phyloP scores from a whole-genome alignment of 768 basidiomycete species.

The Tylopilus felleus region DNA sequence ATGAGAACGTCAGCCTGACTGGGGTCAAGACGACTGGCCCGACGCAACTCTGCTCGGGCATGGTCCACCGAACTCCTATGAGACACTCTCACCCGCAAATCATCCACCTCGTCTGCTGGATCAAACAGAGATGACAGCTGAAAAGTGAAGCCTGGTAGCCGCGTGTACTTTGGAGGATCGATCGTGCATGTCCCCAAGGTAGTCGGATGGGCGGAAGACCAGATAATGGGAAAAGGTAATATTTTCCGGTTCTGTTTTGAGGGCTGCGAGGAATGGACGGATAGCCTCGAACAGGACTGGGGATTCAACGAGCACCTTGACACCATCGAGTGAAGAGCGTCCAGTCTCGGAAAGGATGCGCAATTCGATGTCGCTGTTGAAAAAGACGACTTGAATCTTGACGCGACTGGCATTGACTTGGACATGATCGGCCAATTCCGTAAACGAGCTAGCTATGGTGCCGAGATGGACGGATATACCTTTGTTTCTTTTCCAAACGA shows the following conservation, averaged over 20 bases:
- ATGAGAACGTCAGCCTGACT: conserved; percentile 72
- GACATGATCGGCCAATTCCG: conserved; percentile 47
- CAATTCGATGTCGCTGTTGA: conserved; percentile 56
- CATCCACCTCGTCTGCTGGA: conserved; percentile 34
- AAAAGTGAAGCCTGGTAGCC: conserved; percentile 52
- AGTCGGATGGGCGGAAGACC: conserved; percentile 39
- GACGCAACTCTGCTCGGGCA: conserved; percentile 46
- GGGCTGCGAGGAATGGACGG: conserved; percentile 62
- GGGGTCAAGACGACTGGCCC: conserved; percentile 58
- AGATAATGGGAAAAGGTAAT: conserved; percentile 56
- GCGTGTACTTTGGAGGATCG: conserved; percentile 53
- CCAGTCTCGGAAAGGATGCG: conserved; percentile 37
- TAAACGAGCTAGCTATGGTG: conserved; percentile 39
- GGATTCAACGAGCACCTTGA: conserved; percentile 52
- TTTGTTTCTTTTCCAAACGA: conserved; percentile 43
- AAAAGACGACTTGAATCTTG: conserved; percentile 50
- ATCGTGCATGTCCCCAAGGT: conserved; percentile 36
- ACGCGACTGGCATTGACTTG: conserved; percentile 34
- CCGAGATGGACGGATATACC: conserved; percentile 52
- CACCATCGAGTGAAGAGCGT: conserved; percentile 21
- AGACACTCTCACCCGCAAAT: conserved; percentile 40
- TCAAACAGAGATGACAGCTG: conserved; percentile 53
- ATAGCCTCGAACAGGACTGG: conserved; percentile 66
- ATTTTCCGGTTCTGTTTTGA: conserved; percentile 53
- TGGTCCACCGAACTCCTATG: conserved; percentile 41